Evolutionary conservation across 2,329 filamentous ascomycete species (phyloP), one percentile per base, ranked within the genome.

Genomic region (Monosporascus sp.): DNA sequence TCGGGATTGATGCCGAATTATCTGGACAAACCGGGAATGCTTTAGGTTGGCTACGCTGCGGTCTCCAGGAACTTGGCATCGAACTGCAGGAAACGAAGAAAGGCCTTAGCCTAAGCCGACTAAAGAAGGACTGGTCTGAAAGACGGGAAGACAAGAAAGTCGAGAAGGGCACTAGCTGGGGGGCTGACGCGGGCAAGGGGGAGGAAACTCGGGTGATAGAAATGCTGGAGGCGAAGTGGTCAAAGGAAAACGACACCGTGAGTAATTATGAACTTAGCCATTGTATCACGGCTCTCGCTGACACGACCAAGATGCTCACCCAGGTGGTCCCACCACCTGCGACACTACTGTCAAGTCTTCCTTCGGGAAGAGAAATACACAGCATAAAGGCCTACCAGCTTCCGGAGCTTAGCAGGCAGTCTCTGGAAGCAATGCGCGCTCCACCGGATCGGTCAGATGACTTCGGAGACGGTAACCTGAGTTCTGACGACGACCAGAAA

Each of bases 241-340:
- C 83, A 57, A 94, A 91, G 73, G 84, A 91, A 71, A 99, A 99
- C 66, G 90, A 97, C 70, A 96, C 89, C 18, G 89, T 95, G 73
- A 74, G 83, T 58, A 8, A 14, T 31, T 1, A 41, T 52, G 15
- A 36, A 17, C 17, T 6, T 11, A 17, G n/a, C 25, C 15, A 22
- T 20, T n/a, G 18, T 43, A 17, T 44, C 20, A 46, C 39, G 14
- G 3, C 18, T 14, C 39, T 41, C 48, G 24, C 37, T 50, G 38
- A 54, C 58, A 63, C 52, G 57, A 48, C 38, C 27, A 39, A 93
- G 85, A 86, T 96, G 63, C 90, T 92, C 55, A 87, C 90, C 0
- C 90, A 96, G 67, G 52, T 77, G 2, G 80, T 97, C 35, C 90
- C 92, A 0, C 78, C 88, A 0, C 79, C 82, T 5, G 86, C 85